Conservation (phyloP, 805 yeast genomes). For the Sungouiella thailandica region DNA sequence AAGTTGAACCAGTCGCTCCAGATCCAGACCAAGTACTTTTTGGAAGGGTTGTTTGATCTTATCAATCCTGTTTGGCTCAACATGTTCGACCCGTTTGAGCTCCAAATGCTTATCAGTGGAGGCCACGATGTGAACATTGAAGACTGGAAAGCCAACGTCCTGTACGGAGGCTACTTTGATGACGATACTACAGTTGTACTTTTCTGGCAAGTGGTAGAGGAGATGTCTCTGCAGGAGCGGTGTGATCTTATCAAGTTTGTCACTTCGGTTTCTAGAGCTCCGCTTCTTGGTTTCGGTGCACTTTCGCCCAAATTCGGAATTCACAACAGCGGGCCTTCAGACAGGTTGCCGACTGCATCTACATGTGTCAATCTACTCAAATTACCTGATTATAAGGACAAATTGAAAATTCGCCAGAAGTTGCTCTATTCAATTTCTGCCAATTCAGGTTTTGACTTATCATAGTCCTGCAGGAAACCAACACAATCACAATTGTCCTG, state of each 20-base stretch:
- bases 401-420: constrained; percentile 46
- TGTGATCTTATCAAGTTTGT: constrained; percentile 76
- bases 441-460: constrained; percentile 82
- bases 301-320: constrained; percentile 74
- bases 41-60: constrained; percentile 66
- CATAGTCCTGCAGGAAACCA: constrained; percentile 4
- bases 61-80: constrained; percentile 72
- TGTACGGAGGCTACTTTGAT: constrained; percentile 57
- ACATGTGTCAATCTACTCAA: constrained; percentile 89
- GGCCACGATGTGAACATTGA: constrained; percentile 65
- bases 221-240: constrained; percentile 59
- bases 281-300: constrained; percentile 72
- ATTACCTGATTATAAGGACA: constrained; percentile 68
- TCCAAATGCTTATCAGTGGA: constrained; percentile 71
- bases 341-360: constrained; percentile 81
- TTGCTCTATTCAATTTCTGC: constrained; percentile 73
- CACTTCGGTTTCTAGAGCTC: constrained; percentile 89
- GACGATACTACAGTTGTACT: constrained; percentile 54
- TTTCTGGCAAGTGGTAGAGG: constrained; percentile 75
- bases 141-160: constrained; percentile 62
- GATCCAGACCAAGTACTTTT: constrained; percentile 56
- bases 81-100: constrained; percentile 79
- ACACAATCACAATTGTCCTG: neutral
- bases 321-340: constrained; percentile 52
- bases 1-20: constrained; percentile 61